Evolutionary conservation across 2,329 filamentous ascomycete species (phyloP), one percentile per base, ranked within the genome.

Genomic region (Cadophora sp.): DNA sequence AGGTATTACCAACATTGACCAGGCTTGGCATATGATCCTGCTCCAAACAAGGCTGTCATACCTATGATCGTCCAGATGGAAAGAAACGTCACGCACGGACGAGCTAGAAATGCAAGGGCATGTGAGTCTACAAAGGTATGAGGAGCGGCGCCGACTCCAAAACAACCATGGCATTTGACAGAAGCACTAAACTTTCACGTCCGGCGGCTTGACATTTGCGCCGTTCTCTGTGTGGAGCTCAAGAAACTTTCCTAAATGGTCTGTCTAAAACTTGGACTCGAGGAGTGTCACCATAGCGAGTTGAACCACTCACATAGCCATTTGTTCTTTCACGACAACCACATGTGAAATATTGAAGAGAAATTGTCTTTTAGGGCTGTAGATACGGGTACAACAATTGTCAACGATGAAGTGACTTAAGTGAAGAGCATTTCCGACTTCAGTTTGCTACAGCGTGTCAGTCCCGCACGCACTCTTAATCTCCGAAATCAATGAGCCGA

Each of bases 21-120:
- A 48, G 43, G 43, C 43, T 48, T 48, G 8, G 43, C 43, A 48
- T 48, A 48, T 48, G 43, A 48, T n/a, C 43, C 19, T 48, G 8
- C 43, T 48, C 43, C 43, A 48, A 48, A 48, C 43, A 48, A 48
- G 43, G 8, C 43, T 48, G 19, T 48, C 43, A 48, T 48, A 19
- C 4, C 8, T 48, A 48, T 48, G 43, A 48, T 48, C 19, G 43
- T 48, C 19, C 19, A 48, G 19, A 48, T 48, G 43, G 43, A 48
- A 48, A 48, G 43, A 48, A 48, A 48, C 43, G 19, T n/a, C 43
- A 48, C 43, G 43, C 43, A 48, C 19, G 43, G 43, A 48, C 43
- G 43, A 48, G 43, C 43, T 48, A 48, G 43, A 48, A 48, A 48
- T 48, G 43, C n/a, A 48, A 48, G 43, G 43, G 43, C 43, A 48